These are phyloP conservation scores for Diaporthe citriasiana DNA, from an alignment of 2,329 filamentous ascomycete species.

Conservation along the genomic window DNA sequence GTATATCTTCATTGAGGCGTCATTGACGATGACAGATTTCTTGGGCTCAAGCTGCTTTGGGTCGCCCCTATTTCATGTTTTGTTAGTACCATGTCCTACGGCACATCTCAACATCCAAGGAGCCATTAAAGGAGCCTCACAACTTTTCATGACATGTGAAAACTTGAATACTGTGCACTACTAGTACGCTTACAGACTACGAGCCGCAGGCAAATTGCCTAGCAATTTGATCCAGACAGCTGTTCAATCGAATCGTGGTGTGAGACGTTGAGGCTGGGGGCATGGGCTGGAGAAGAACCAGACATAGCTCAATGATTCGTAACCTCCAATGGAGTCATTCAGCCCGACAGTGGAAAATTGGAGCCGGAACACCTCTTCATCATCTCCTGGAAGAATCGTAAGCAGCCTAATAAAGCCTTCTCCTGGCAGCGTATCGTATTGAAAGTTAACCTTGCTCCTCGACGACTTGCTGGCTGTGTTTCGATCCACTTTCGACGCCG, in stretches of 20 bases:
- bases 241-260: background rate
- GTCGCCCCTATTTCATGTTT: background rate
- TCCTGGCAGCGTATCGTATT: background rate
- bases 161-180: background rate
- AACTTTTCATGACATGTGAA: too few species aligned
- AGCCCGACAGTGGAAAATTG: background rate
- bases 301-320: slow-evolving; percentile 19
- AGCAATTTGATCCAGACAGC: background rate
- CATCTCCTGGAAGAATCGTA: background rate
- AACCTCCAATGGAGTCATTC: background rate
- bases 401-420: slow-evolving; percentile 2
- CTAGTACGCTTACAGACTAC: background rate
- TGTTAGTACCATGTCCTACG: background rate
- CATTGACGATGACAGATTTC: background rate
- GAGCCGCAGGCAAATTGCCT: background rate
- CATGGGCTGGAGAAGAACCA: background rate
- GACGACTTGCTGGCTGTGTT: background rate
- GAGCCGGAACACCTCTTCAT: background rate
- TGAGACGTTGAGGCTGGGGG: background rate
- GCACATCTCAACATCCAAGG: background rate
- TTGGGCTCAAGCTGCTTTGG: slow-evolving; percentile 2
- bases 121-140: background rate
- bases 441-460: background rate
- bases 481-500: background rate
- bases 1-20: background rate